phyloP scores from a whole-genome alignment of 495 filamentous ascomycete genomes.

The Cercophora scortea region DNA sequence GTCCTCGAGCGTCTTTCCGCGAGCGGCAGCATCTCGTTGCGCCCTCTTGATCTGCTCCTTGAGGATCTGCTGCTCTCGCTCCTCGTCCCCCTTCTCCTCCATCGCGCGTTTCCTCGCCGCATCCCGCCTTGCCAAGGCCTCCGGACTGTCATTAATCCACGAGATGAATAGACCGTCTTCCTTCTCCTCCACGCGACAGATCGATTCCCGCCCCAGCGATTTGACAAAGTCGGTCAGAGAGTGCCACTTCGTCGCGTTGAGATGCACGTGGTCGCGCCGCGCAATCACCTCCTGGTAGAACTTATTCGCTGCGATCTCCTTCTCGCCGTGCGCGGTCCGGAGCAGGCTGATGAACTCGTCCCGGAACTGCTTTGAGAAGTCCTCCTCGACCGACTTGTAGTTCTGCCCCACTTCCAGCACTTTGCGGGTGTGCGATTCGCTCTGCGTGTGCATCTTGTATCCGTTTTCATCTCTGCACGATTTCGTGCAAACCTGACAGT shows the following conservation, averaged over 20 bases:
- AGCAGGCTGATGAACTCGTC: slow-evolving; percentile 71
- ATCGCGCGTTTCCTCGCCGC: slow-evolving; percentile 75
- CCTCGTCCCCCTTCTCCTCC: slow-evolving; percentile 83
- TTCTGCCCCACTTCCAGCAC: slow-evolving; percentile 83
- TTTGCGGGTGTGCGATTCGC: slow-evolving; percentile 75
- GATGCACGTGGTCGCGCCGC: slow-evolving; percentile 78
- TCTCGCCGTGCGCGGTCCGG: slow-evolving; percentile 75
- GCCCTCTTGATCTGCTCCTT: slow-evolving; percentile 74
- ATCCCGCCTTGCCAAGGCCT: slow-evolving; percentile 70
- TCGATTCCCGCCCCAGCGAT: slow-evolving; percentile 70
- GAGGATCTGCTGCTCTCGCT: slow-evolving; percentile 73
- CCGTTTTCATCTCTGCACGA: slow-evolving; percentile 62
- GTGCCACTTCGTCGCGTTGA: slow-evolving; percentile 87
- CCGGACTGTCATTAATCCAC: slow-evolving; percentile 87
- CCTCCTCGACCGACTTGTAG: slow-evolving; percentile 62
- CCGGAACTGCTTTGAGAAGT: slow-evolving; percentile 70
- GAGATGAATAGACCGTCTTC: slow-evolving; percentile 80
- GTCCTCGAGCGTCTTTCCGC: slow-evolving; percentile 37
- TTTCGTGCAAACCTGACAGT: slow-evolving; percentile 59
- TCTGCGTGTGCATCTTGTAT: slow-evolving; percentile 73
- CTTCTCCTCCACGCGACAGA: slow-evolving; percentile 80
- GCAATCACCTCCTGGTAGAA: slow-evolving; percentile 88
- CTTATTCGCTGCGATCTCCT: slow-evolving; percentile 74
- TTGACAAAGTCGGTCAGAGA: slow-evolving; percentile 82
- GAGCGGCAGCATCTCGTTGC: slow-evolving; percentile 41